Evolutionary conservation across 2,329 filamentous ascomycete species (phyloP), one percentile per base, ranked within the genome.

Genomic region (Penicillium sclerotigenum): DNA sequence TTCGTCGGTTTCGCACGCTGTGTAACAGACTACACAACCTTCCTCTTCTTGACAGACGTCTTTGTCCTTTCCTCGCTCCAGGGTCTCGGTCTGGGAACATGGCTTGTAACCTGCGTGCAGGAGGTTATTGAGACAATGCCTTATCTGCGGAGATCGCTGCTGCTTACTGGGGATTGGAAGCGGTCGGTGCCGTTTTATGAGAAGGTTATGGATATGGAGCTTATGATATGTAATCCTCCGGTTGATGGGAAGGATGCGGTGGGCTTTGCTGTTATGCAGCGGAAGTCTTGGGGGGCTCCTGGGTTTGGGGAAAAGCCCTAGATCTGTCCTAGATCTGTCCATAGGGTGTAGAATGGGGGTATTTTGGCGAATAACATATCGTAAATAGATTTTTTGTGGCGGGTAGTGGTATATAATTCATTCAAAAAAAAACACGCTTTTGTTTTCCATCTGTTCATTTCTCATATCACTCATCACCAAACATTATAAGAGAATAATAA

Each of bases 81-180:
- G 33, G 59, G 59, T 3, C 33, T 28, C 10, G 53, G 54, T 4
- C 47, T 61, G 1, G 59, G 59, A 7, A 46, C 36, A 6, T 61
- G 59, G 59, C 36, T 61, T 20, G 37, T 65, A 57, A 47, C 59
- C 54, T 51, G 58, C 41, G 51, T 61, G n/a, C 36, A 47, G 16
- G 57, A 61, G 10, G 18, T 59, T 8, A 22, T 61, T 16, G 43
- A 61, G 28, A 8, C 22, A 4, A 54, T 61, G 57, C 59, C 53
- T 13, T 59, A 59, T 26, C 4, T 61, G 8, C 41, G 59, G 22
- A 42, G 59, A 42, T 47, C 53, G 8, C 5, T 61, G 51, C 24
- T 61, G 14, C 53, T 57, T 28, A 57, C 55, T n/a, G 31, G 43
- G 5, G 51, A 57, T 31, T 53, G 54, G 54, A 42, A 47, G 14